Base-by-base conservation (phyloP, 768 basidiomycete genomes). In the Hygrophoropsis aurantiaca region DNA sequence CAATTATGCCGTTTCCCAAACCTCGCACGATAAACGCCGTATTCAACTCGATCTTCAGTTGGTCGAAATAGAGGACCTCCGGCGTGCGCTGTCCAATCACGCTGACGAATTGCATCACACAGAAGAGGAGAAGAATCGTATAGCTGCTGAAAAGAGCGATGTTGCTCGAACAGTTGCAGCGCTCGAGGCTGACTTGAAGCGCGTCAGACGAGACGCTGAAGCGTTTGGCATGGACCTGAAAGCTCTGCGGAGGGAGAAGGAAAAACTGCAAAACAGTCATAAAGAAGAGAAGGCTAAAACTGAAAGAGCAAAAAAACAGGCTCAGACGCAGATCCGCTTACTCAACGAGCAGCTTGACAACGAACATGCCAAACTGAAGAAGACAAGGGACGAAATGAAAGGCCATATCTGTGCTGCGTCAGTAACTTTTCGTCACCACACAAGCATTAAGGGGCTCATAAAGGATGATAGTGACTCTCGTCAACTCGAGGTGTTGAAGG, bases 191-290 rank as follows among this genome's bases (percentile, higher is more conserved):
- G 91, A 94, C 59, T 74, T 95, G 19, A 72, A 72, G 47, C 82
- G 87, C 8, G 87, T 95, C 15, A 77, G 81, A 46, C 74, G 77
- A 41, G 87, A 91, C 49, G 90, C 90, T 0, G 85, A 88, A 52
- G 76, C 75, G 6, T 86, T 93, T 58, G 88, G 89, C 15, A 78
- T 78, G 15, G 91, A 94, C 62, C 64, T 95, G 49, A 87, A 82
- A 51, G 67, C 73, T 8, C 70, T 91, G 34, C 75, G 81, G 9
- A 61, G 65, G 11, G 84, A 90, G 68, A 88, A 89, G 58, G 84
- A 86, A 53, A 79, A 71, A 38, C 59, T 79, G 36, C 81, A 81
- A 44, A 64, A 68, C 19, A 78, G 65, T 56, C 76, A 80, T 52
- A 77, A 73, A 57, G 79, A 80, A 4, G 87, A 88, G 47, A 52